Conservation (phyloP, 2,329 filamentous ascomycete species). For the Ceratocystis smalleyi region DNA sequence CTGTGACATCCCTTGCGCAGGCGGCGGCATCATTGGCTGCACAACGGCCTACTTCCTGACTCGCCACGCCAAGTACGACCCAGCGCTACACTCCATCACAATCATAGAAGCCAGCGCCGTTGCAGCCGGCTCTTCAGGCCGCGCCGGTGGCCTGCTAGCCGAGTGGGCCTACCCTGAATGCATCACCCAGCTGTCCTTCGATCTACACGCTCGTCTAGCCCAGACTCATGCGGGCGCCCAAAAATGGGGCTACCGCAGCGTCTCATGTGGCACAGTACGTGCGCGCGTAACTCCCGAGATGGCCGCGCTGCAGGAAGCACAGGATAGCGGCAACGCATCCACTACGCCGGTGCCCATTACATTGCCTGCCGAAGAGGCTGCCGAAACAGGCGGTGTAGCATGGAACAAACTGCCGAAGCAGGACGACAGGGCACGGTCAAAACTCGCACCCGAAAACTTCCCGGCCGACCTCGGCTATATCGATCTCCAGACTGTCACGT, state of each 20-base stretch:
- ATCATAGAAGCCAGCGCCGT: slow-evolving; percentile 75
- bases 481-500: slow-evolving; percentile 45
- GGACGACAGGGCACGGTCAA: slow-evolving; percentile 31
- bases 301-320: slow-evolving; percentile 21
- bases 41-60: slow-evolving; percentile 86
- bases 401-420: slow-evolving; percentile 51
- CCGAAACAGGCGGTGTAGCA: slow-evolving; percentile 10
- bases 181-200: slow-evolving; percentile 75
- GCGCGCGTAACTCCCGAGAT: slow-evolving; percentile 26
- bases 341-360: neutral
- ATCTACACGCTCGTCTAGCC: slow-evolving; percentile 70
- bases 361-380: slow-evolving; percentile 13
- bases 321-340: neutral
- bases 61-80: slow-evolving; percentile 66
- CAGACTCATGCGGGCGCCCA: slow-evolving; percentile 62
- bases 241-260: slow-evolving; percentile 71
- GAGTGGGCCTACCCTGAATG: slow-evolving; percentile 79
- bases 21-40: slow-evolving; percentile 83
- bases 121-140: slow-evolving; percentile 84
- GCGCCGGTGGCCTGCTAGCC: slow-evolving; percentile 79
- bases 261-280: slow-evolving; percentile 53
- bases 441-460: slow-evolving; percentile 43
- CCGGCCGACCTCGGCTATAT: slow-evolving; percentile 79
- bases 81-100: slow-evolving; percentile 59
- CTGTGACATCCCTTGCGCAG: slow-evolving; percentile 27